A percentile compares a stretch with the other conserved stretches of the same genome.
Evolutionary conservation across 176 grass and related monocot genomes (phyloP).

Genomic region (Avena insularis): DNA sequence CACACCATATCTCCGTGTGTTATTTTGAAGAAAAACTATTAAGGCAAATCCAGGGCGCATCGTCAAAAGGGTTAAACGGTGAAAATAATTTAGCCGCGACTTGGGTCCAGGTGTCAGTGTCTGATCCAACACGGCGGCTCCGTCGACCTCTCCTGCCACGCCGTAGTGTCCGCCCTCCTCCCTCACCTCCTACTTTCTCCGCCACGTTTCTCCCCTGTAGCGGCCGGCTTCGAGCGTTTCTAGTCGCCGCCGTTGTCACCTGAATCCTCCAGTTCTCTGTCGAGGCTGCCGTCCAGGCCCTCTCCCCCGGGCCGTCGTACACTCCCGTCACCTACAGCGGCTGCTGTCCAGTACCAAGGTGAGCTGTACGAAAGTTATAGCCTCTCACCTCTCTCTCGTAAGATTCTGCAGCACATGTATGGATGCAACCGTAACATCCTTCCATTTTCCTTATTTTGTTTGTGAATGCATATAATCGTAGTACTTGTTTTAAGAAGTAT

Average conservation of each 20-base stretch:
- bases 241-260: background rate
- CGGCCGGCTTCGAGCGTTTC: background rate
- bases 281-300: background rate
- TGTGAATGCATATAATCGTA: background rate
- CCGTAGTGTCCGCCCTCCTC: background rate
- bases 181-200: background rate
- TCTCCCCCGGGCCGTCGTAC: background rate
- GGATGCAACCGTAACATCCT: background rate
- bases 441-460: background rate
- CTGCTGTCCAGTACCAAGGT: background rate
- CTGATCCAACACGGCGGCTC: background rate
- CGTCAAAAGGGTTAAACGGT: no score
- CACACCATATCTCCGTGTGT: no score
- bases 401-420: background rate
- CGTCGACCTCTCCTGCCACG: background rate
- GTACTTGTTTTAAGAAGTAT: no score
- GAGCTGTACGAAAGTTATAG: background rate
- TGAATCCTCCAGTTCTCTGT: background rate
- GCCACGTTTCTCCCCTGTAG: no score
- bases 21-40: no score
- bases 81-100: no score
- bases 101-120: no score
- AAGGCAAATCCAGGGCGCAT: no score
- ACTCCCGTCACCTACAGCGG: background rate
- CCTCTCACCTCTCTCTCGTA: background rate